Percentiles rank a stretch among this genome's conserved stretches.
Conservation (phyloP, 2,329 filamentous ascomycete genomes). For the Akanthomyces muscarius region DNA sequence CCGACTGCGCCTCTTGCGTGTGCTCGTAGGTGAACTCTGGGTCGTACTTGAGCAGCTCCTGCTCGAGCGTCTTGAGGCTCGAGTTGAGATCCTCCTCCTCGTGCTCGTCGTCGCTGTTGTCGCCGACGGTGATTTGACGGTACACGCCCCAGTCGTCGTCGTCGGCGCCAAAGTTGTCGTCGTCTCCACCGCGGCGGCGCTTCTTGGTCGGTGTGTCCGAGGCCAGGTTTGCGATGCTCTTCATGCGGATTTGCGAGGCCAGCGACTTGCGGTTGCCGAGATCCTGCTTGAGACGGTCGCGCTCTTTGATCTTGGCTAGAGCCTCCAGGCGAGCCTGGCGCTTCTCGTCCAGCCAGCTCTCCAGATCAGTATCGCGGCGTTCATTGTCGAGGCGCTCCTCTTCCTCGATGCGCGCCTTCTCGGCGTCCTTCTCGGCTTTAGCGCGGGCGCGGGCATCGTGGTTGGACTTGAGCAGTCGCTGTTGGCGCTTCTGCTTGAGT, state of each 20-base stretch:
- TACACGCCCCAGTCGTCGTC: constrained; percentile 99
- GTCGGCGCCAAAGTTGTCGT: constrained; percentile 94
- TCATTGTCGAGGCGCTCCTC: constrained; percentile 81
- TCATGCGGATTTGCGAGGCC: constrained; percentile 96
- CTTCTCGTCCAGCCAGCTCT: constrained; percentile 81
- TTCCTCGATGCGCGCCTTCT: constrained; percentile 79
- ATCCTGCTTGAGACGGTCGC: constrained; percentile 88
- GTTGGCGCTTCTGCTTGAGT: constrained; percentile 87
- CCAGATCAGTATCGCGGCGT: constrained; percentile 76
- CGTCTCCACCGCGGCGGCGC: constrained; percentile 79
- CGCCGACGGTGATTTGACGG: constrained; percentile 81
- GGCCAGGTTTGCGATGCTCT: constrained; percentile 91
- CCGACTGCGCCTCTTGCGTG: constrained; percentile 84
- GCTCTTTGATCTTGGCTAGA: constrained; percentile 84
- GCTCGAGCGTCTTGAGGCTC: constrained; percentile 72
- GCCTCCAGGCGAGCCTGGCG: constrained; percentile 66
- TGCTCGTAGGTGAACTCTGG: constrained; percentile 86
- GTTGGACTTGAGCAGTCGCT: constrained; percentile 89
- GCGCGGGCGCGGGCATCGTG: constrained; percentile 90
- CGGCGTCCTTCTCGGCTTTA: constrained; percentile 91
- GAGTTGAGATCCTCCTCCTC: constrained; percentile 83
- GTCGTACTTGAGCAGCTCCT: constrained; percentile 81
- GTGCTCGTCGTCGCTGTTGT: constrained; percentile 79
- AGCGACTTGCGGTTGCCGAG: constrained; percentile 95
- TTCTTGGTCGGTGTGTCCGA: constrained; percentile 84